Conservation (phyloP, 2,329 filamentous ascomycete species). For the Pseudogymnoascus sp. region DNA sequence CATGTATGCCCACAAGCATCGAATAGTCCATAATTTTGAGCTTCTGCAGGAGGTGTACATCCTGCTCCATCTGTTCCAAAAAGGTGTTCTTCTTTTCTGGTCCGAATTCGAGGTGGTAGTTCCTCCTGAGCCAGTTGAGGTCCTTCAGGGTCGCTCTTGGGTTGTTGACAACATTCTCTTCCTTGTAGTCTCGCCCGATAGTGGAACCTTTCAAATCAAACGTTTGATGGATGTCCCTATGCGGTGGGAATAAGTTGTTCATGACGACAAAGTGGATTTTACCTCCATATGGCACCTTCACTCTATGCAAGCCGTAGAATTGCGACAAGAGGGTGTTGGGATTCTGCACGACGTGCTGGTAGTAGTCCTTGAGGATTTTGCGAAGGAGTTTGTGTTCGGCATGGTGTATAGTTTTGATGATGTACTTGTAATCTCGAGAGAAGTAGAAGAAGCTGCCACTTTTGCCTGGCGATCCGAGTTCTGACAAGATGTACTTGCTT, state of each 20-base stretch:
- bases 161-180: slow-evolving; percentile 81
- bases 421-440: slow-evolving; percentile 98
- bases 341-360: slow-evolving; percentile 84
- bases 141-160: slow-evolving; percentile 92
- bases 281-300: slow-evolving; percentile 95
- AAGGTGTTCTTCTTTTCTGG: slow-evolving; percentile 83
- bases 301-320: slow-evolving; percentile 93
- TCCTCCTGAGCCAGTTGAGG: slow-evolving; percentile 86
- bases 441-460: slow-evolving; percentile 99
- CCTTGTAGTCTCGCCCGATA: slow-evolving; percentile 81
- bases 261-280: slow-evolving; percentile 99
- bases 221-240: slow-evolving; percentile 93
- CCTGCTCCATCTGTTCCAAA: slow-evolving; percentile 77
- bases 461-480: slow-evolving; percentile 93
- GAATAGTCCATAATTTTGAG: slow-evolving; percentile 99
- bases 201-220: slow-evolving; percentile 97
- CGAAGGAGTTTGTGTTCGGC: slow-evolving; percentile 82
- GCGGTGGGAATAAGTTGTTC: slow-evolving; percentile 98
- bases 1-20: slow-evolving; percentile 87
- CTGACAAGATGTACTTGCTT: slow-evolving; percentile 96
- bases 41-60: slow-evolving; percentile 78
- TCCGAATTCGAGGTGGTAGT: slow-evolving; percentile 80
- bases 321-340: slow-evolving; percentile 96
- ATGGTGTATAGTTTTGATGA: slow-evolving; percentile 99
- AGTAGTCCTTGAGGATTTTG: slow-evolving; percentile 84